Base-by-base conservation (phyloP, 257 asterid species). In the Primulina eburnea region DNA sequence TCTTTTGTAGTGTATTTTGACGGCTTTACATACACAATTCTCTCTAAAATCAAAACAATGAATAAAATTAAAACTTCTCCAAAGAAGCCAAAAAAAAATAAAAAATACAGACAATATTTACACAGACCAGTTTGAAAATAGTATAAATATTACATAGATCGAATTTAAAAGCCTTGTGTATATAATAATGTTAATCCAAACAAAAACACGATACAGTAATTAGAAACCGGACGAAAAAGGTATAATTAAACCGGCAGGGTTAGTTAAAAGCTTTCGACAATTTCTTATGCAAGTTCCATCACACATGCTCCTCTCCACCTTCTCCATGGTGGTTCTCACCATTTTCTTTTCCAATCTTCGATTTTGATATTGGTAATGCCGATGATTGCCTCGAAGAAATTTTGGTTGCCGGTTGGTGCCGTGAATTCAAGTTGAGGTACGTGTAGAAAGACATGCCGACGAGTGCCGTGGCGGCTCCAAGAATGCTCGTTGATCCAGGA, bases 371-470 rank as follows among this genome's bases (percentile, higher is more conserved):
- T 28, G 97, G 89, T 81, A 83, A 79, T 11, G 90, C 69, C 35
- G 92, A 14, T 12, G 55, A 69, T 64, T 84, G 91, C 40, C 82
- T 74, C 1, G 88, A 69, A 3, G 83, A 66, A 33, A 67, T 62
- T 67, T 79, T 84, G 32, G 52, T 40, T 10, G 84, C 71, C 6
- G 88, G 55, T 69, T 80, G 92, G 71, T 83, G 91, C 65, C 82
- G 80, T 2, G 86, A 74, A 35, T 75, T 83, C 88, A 93, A 81
- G 86, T 90, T 90, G 71, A 90, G 94, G 72, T 86, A 93, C 28
- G 97, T 89, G 89, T 90, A 93, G 60, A 79, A 71, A 0, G 97
- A 89, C 99, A 90, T 93, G 35, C 96, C 96, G 20, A 73, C 60
- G 6, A 90, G 96, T 73, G 99, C 97, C 11, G 82, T 83, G 26